Percentiles rank a stretch among this genome's conserved stretches.
phyloP scores from a whole-genome alignment of 2,329 filamentous ascomycete genomes.

The Xylariaceae sp. region DNA sequence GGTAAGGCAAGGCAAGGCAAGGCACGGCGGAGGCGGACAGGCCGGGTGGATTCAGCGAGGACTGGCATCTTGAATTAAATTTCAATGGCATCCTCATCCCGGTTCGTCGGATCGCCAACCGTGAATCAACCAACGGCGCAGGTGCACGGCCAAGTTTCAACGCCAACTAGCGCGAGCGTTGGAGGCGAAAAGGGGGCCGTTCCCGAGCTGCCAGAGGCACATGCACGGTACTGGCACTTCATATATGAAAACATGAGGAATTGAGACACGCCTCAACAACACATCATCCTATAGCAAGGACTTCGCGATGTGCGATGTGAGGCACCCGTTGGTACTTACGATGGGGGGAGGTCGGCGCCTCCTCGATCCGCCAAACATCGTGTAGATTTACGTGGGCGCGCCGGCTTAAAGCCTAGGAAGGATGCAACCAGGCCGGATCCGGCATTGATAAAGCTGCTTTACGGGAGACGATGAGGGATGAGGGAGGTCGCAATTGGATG shows the following conservation, averaged over 20 bases:
- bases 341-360: conserved; percentile 44
- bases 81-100: conserved; percentile 6
- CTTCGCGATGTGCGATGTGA: background rate
- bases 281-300: conserved; percentile 1
- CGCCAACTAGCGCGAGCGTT: background rate
- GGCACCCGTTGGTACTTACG: conserved; percentile 38
- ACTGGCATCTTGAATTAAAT: conserved; percentile 9
- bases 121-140: background rate
- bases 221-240: background rate
- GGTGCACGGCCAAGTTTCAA: background rate
- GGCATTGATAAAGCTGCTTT: conserved; percentile 24
- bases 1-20: background rate
- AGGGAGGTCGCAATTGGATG: conserved; percentile 11
- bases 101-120: background rate
- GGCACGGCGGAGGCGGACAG: background rate
- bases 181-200: background rate
- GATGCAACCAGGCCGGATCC: conserved; percentile 21
- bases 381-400: conserved; percentile 17
- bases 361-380: conserved; percentile 48
- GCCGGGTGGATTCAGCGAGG: background rate
- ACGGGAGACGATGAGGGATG: conserved; percentile 6
- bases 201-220: background rate
- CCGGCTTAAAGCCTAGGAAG: conserved; percentile 23
- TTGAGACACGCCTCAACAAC: conserved; percentile 2
- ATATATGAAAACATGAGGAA: background rate